These are phyloP conservation scores for Aspergillus cejpii DNA, from an alignment of 2,329 filamentous ascomycete genomes.

Conservation along the genomic window DNA sequence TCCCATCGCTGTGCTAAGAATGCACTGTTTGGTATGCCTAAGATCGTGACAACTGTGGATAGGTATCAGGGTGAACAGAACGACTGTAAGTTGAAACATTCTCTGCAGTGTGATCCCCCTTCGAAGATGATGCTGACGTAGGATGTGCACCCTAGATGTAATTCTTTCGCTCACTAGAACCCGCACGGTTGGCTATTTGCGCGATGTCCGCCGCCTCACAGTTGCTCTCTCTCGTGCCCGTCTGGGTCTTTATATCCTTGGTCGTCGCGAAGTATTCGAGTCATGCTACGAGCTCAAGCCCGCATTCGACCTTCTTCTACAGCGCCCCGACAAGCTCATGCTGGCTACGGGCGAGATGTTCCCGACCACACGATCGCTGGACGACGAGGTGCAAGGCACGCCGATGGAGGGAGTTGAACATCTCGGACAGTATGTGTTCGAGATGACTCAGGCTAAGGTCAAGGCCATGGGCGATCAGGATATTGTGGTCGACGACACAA, in stretches of 20 bases:
- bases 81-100: conserved; percentile 65
- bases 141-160: conserved; percentile 60
- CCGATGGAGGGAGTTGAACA: conserved; percentile 90
- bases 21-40: conserved; percentile 78
- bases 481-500: conserved; percentile 32
- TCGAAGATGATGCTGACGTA: conserved; percentile 10
- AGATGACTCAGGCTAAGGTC: conserved; percentile 78
- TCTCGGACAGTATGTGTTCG: conserved; percentile 88
- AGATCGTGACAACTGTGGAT: conserved; percentile 88
- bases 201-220: conserved; percentile 86
- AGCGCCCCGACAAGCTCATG: conserved; percentile 71
- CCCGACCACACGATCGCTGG: conserved; percentile 55
- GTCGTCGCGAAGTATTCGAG: conserved; percentile 81
- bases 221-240: conserved; percentile 90
- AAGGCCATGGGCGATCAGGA: conserved; percentile 49
- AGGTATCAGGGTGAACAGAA: conserved; percentile 99
- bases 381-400: conserved; percentile 48
- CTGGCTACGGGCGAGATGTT: conserved; percentile 83
- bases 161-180: conserved; percentile 91
- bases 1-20: conserved; percentile 75
- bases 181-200: conserved; percentile 79
- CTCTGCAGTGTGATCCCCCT: neutral
- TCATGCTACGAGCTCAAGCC: conserved; percentile 78
- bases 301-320: conserved; percentile 72
- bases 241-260: conserved; percentile 85